Evolutionary conservation across 257 asterid species (phyloP).

Genomic region (Solanum ossicruentum): DNA sequence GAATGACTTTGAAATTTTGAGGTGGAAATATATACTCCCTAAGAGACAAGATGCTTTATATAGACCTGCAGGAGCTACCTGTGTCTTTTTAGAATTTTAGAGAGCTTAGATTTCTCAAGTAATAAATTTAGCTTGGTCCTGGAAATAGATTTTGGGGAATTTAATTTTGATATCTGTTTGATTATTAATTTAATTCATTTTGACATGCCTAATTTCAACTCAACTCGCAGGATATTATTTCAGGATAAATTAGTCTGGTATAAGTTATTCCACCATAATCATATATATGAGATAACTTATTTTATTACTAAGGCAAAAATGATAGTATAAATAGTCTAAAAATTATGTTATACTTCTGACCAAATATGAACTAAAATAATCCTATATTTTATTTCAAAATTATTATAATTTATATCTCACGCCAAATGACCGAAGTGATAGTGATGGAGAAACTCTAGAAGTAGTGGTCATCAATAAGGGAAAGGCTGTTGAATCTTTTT

Average conservation of each 20-base stretch:
- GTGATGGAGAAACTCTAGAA: neutral
- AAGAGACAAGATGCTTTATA: neutral
- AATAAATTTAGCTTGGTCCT: neutral
- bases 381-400: too few relatives aligned
- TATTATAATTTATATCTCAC: too few relatives aligned
- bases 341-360: too few relatives aligned
- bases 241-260: too few relatives aligned
- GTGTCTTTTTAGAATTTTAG: neutral
- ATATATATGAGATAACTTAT: too few relatives aligned
- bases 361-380: too few relatives aligned
- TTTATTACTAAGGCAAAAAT: too few relatives aligned
- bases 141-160: neutral
- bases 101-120: neutral
- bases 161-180: too few relatives aligned
- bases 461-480: too few relatives aligned
- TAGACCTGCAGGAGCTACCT: neutral
- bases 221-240: too few relatives aligned
- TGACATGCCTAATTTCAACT: neutral
- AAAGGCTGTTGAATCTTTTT: neutral
- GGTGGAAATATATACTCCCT: neutral
- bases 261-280: too few relatives aligned
- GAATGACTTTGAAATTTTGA: neutral
- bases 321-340: too few relatives aligned
- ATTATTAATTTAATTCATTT: neutral
- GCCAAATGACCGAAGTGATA: neutral